Base-by-base conservation (phyloP, 805 yeast species). In the Ogataea methylovora region DNA sequence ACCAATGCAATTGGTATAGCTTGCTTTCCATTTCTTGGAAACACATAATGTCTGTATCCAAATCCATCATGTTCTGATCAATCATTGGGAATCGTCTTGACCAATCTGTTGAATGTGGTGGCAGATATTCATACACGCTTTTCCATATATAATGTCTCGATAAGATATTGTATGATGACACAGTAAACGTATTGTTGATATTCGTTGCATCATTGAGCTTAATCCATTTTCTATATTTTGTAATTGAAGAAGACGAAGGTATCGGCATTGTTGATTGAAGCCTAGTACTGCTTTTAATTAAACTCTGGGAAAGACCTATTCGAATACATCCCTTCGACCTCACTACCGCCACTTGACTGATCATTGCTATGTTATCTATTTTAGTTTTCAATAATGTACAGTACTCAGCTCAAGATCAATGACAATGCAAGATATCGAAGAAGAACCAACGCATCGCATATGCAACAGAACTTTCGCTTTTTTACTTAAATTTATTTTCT, bases 71-170 rank as follows among this genome's bases (percentile, higher is more conserved):
- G 29, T 67, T 59, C 19, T 47, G 40, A 35, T 67, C 61, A 24
- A 76, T 42, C 33, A 73, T 56, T 5, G 47, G 39, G 35, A 73
- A 65, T 39, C 82, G 43, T 41, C 67, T 66, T 6, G 51, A 52
- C 82, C 80, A 74, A 30, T 64, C 64, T 15, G 65, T 61, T 40
- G 58, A 67, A 28, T 61, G 48, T 9, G 60, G 58, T 1, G 74
- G 71, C 14, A 74, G 66, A 44, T 74, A 70, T 8, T 59, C 54
- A 43, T 73, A 77, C 4, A 76, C 73, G 33, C 65, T 65, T 1
- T 71, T 69, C 83, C 83, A 76, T 54, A 76, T 56, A 40, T 77
- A 77, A 34, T 75, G 74, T 22, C 59, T 52, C 1, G 54, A 52
- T 19, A 60, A 37, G 2, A 60, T 44, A 35, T 60, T 60, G 34